phyloP scores from a whole-genome alignment of 495 filamentous ascomycete genomes.

The Acidiella bohemica region DNA sequence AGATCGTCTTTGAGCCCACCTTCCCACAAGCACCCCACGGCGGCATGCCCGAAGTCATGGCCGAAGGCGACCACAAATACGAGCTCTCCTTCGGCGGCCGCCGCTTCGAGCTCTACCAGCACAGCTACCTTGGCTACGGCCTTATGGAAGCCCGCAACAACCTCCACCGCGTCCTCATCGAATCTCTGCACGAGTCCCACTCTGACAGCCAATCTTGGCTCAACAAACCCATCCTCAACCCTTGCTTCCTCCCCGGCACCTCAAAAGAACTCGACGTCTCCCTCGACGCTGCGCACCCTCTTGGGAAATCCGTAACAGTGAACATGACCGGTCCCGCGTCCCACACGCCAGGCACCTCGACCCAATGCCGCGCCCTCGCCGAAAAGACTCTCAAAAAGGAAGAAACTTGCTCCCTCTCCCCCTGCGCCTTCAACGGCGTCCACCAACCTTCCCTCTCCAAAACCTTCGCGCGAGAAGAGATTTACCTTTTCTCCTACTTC shows the following conservation, averaged over 20 bases:
- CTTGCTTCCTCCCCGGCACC: slow-evolving; percentile 78
- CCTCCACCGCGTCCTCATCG: slow-evolving; percentile 59
- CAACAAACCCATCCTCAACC: slow-evolving; percentile 57
- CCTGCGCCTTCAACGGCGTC: slow-evolving; percentile 94
- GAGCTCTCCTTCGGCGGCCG: slow-evolving; percentile 79
- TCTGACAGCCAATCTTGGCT: slow-evolving; percentile 40
- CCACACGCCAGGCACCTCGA: slow-evolving; percentile 36
- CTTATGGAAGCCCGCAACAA: slow-evolving; percentile 86
- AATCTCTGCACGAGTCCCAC: slow-evolving; percentile 44
- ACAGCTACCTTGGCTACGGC: slow-evolving; percentile 94
- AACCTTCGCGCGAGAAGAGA: slow-evolving; percentile 83
- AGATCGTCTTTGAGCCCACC: slow-evolving; percentile 96
- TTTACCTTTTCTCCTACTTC: slow-evolving; percentile 96
- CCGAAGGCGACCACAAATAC: slow-evolving; percentile 93
- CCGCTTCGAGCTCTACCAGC: slow-evolving; percentile 89
- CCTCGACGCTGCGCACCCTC: slow-evolving; percentile 45
- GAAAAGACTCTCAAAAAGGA: slow-evolving; percentile 88
- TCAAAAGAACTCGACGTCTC: slow-evolving; percentile 51
- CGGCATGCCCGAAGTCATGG: slow-evolving; percentile 78
- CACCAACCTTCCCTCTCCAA: slow-evolving; percentile 86
- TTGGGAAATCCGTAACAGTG: slow-evolving; percentile 48
- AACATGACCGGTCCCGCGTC: slow-evolving; percentile 75
- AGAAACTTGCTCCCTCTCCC: slow-evolving; percentile 61
- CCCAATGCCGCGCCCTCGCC: slow-evolving; percentile 77
- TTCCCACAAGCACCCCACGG: slow-evolving; percentile 56